Percentiles rank a stretch among this genome's conserved stretches.
Conservation (phyloP, 805 yeast genomes). For the Lachancea fermentati region DNA sequence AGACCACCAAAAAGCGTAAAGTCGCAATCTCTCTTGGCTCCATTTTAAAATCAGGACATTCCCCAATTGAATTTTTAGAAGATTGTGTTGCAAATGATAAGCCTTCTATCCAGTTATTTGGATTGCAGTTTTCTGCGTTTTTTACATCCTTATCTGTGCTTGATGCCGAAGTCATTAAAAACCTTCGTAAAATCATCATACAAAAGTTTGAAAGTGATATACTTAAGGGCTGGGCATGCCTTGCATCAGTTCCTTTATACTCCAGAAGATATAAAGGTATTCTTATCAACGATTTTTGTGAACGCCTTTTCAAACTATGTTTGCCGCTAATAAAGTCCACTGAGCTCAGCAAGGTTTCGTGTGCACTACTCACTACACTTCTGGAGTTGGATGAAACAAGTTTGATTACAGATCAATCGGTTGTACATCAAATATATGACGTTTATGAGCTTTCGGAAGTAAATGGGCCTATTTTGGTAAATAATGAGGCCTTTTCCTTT, state of each 20-base stretch:
- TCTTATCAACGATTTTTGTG: no score
- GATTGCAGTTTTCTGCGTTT: slow-evolving; percentile 22
- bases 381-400: slow-evolving; percentile 16
- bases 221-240: slow-evolving; percentile 17
- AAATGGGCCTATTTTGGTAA: slow-evolving; percentile 51
- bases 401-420: slow-evolving; percentile 33
- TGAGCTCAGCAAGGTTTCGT: slow-evolving; percentile 21
- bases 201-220: slow-evolving; percentile 15
- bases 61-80: slow-evolving; percentile 16
- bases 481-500: slow-evolving; percentile 44
- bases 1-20: slow-evolving; percentile 25
- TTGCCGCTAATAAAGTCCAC: slow-evolving; percentile 32
- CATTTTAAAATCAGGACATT: slow-evolving; percentile 13
- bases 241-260: slow-evolving; percentile 21
- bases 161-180: not conserved
- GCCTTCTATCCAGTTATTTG: slow-evolving; percentile 9
- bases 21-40: slow-evolving; percentile 9
- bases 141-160: slow-evolving; percentile 9
- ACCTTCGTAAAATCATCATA: slow-evolving; percentile 12
- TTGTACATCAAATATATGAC: slow-evolving; percentile 43
- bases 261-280: slow-evolving; percentile 7
- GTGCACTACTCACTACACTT: slow-evolving; percentile 18
- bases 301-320: slow-evolving; percentile 27
- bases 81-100: slow-evolving; percentile 12
- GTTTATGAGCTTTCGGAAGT: slow-evolving; percentile 50